phyloP scores from a whole-genome alignment of 2,329 filamentous ascomycete species.

The Ceratocystis harringtonii region DNA sequence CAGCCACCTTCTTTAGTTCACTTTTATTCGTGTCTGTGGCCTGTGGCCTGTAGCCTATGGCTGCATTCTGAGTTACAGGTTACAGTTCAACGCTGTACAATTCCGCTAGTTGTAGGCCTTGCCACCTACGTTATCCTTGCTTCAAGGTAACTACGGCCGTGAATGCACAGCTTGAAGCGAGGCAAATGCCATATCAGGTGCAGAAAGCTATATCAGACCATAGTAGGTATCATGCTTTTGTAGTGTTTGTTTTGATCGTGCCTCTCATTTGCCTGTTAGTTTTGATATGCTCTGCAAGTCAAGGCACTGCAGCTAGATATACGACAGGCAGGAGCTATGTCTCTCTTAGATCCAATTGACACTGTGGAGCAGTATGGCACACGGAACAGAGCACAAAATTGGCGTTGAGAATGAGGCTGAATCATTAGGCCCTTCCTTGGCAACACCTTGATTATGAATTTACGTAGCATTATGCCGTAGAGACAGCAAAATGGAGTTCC shows the following conservation, averaged over 20 bases:
- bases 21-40: conserved; percentile 1
- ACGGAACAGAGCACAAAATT: not conserved
- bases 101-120: not conserved
- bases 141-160: not conserved
- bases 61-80: not conserved
- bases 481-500: too few relatives aligned
- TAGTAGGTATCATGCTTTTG: not conserved
- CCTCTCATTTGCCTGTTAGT: too few relatives aligned
- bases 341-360: too few relatives aligned
- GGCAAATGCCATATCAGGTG: not conserved
- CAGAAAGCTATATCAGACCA: not conserved
- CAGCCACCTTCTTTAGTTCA: conserved; percentile 13
- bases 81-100: not conserved
- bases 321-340: too few relatives aligned
- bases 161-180: not conserved
- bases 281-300: too few relatives aligned
- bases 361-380: too few relatives aligned
- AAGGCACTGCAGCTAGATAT: too few relatives aligned
- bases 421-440: not conserved
- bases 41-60: not conserved
- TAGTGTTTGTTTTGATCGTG: not conserved
- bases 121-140: too few relatives aligned
- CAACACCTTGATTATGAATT: not conserved
- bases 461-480: not conserved
- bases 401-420: not conserved